Conservation (phyloP, 1,139 yeast species). For the Suhomyces taliae region DNA sequence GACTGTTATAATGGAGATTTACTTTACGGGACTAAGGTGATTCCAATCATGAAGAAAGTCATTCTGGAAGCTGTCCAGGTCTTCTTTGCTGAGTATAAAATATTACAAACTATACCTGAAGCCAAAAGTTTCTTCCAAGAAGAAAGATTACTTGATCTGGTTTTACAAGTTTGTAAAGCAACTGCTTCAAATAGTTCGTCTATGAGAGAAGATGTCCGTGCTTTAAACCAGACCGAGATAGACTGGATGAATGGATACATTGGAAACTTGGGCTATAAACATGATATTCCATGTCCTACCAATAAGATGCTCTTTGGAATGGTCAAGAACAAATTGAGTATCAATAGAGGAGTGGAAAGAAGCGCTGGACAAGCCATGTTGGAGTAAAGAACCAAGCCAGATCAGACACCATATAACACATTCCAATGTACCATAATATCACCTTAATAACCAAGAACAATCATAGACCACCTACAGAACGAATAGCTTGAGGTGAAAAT, state of each 20-base stretch:
- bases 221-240: constrained; percentile 67
- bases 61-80: constrained; percentile 49
- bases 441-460: no score
- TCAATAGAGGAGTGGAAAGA: constrained; percentile 33
- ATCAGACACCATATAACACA: not conserved
- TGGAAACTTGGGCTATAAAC: constrained; percentile 48
- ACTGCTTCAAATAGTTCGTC: constrained; percentile 71
- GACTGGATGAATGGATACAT: constrained; percentile 79
- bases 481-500: no score
- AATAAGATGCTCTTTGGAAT: constrained; percentile 51
- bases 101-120: constrained; percentile 32
- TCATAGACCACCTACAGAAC: no score
- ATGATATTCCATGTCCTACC: constrained; percentile 40
- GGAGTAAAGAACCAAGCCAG: not conserved
- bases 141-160: constrained; percentile 46
- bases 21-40: constrained; percentile 33
- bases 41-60: constrained; percentile 35
- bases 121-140: constrained; percentile 39
- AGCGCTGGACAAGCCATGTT: constrained; percentile 14
- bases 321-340: constrained; percentile 44
- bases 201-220: constrained; percentile 79
- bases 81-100: constrained; percentile 37
- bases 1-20: constrained; percentile 76
- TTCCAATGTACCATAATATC: no score
- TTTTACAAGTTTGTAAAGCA: constrained; percentile 44